Conservation (phyloP, 805 yeast genomes). For the Pichia occidentalis region DNA sequence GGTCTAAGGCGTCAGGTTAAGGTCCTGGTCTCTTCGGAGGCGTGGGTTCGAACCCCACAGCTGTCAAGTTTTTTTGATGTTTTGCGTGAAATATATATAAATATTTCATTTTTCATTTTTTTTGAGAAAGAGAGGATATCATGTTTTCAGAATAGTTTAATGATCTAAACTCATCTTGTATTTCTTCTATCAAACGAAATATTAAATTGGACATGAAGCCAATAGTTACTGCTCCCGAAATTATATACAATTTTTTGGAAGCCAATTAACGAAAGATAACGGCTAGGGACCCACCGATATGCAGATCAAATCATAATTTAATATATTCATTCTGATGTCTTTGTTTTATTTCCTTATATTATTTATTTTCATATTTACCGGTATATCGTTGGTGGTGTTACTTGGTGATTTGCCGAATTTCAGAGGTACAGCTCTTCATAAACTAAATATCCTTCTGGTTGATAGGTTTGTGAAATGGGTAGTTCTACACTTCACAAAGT, state of each 20-base stretch:
- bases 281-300: too few relatives aligned
- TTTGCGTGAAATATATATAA: background rate
- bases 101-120: background rate
- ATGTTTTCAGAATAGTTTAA: too few relatives aligned
- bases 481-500: constrained; percentile 1
- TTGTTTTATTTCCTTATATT: background rate
- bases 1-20: constrained; percentile 38
- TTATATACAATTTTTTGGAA: too few relatives aligned
- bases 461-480: constrained; percentile 5
- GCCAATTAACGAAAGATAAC: too few relatives aligned
- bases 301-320: too few relatives aligned
- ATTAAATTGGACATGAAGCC: too few relatives aligned
- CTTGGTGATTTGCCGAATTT: constrained; percentile 44
- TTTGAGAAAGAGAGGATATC: too few relatives aligned
- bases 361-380: constrained; percentile 10
- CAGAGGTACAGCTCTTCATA: constrained; percentile 31
- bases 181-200: too few relatives aligned
- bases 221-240: too few relatives aligned
- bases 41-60: constrained; percentile 86
- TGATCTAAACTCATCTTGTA: too few relatives aligned
- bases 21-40: constrained; percentile 80
- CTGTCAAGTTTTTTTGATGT: constrained; percentile 43
- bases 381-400: constrained; percentile 29
- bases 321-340: too few relatives aligned
- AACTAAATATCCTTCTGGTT: constrained; percentile 12